Evolutionary conservation across 768 basidiomycete genomes (phyloP).

Genomic region (Leccinum imitatum): DNA sequence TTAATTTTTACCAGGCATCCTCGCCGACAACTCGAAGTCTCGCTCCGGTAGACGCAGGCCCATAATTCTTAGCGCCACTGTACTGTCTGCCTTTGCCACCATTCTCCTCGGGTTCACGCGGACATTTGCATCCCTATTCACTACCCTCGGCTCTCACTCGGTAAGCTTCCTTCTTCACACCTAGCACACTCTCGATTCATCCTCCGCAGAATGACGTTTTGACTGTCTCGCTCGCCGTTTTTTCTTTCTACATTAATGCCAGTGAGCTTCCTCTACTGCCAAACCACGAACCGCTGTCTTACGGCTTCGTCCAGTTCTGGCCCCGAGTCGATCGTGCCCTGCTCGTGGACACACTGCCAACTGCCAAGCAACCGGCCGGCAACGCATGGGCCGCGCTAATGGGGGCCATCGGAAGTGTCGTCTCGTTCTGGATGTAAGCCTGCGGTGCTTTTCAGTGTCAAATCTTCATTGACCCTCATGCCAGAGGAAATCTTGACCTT

Average conservation of each 20-base stretch:
- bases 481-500: constrained; percentile 79
- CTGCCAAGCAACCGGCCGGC: constrained; percentile 72
- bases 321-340: constrained; percentile 79
- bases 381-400: constrained; percentile 98
- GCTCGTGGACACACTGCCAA: constrained; percentile 80
- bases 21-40: constrained; percentile 84
- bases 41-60: constrained; percentile 83
- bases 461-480: background rate
- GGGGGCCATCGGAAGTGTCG: constrained; percentile 81
- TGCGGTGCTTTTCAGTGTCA: background rate
- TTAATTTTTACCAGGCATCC: constrained; percentile 40
- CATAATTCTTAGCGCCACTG: constrained; percentile 76
- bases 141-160: constrained; percentile 30
- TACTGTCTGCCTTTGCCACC: constrained; percentile 68
- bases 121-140: constrained; percentile 55
- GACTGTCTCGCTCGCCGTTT: constrained; percentile 76
- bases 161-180: constrained; percentile 25
- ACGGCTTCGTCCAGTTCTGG: constrained; percentile 56
- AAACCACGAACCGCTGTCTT: background rate
- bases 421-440: constrained; percentile 84
- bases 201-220: constrained; percentile 53
- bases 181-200: background rate
- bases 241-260: constrained; percentile 61
- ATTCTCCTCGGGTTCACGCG: constrained; percentile 82
- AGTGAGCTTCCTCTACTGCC: constrained; percentile 30